These are phyloP conservation scores for Cymbopogon citratus DNA, from an alignment of 176 grass and related monocot species.

Conservation along the genomic window DNA sequence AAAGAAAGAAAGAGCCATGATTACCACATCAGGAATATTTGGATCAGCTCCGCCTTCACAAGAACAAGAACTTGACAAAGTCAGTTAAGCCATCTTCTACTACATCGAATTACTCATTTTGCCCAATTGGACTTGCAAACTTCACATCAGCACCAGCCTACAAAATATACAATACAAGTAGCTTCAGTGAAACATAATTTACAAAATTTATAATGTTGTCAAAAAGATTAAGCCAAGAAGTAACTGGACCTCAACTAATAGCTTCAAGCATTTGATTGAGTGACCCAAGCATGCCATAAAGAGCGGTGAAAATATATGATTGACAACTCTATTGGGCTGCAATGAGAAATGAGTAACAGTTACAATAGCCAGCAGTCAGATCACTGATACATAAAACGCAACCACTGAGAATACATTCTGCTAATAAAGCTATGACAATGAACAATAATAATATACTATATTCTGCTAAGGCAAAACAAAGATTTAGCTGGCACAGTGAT, in stretches of 20 bases:
- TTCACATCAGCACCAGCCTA: slow-evolving; percentile 52
- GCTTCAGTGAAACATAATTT: background rate
- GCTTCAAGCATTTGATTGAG: slow-evolving; percentile 27
- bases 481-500: too few relatives aligned
- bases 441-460: too few relatives aligned
- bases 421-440: too few relatives aligned
- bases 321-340: slow-evolving; percentile 30
- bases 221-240: too few relatives aligned
- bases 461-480: too few relatives aligned
- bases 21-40: background rate
- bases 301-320: slow-evolving; percentile 9
- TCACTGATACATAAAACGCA: too few relatives aligned
- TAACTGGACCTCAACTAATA: slow-evolving; percentile 27
- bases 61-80: slow-evolving; percentile 18
- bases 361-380: too few relatives aligned
- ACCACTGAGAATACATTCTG: too few relatives aligned
- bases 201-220: too few relatives aligned
- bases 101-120: background rate
- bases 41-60: slow-evolving; percentile 31
- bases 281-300: slow-evolving; percentile 1
- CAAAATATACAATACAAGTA: background rate
- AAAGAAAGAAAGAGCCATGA: background rate
- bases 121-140: background rate
- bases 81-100: slow-evolving; percentile 13
- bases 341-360: background rate